Conservation (phyloP, 1,284 basidiomycete species). For the Austropuccinia psidii region DNA sequence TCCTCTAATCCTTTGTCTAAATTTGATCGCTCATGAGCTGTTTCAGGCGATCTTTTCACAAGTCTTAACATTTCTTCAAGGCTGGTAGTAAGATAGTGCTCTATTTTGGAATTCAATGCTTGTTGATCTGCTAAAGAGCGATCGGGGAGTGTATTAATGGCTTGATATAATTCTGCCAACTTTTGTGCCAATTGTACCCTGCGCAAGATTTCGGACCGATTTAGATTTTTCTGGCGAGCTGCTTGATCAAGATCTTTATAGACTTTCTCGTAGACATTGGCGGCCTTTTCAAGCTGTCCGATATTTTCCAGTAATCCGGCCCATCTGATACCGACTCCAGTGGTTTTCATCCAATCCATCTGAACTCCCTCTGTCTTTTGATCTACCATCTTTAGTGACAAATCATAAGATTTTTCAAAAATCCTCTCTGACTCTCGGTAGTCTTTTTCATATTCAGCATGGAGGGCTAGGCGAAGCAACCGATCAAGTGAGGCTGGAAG, state of each 20-base stretch:
- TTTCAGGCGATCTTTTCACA: background rate
- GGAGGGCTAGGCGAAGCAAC: no score
- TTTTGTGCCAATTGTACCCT: background rate
- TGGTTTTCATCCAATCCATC: background rate
- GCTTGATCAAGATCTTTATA: background rate
- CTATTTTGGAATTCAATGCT: no score
- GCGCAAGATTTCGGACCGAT: background rate
- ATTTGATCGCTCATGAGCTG: background rate
- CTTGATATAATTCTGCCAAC: background rate
- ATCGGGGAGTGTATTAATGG: no score
- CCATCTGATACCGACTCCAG: constrained; percentile 1
- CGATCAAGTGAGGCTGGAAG: no score
- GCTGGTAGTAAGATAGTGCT: background rate
- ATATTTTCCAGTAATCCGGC: background rate
- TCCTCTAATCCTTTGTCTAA: background rate
- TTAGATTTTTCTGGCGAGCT: background rate
- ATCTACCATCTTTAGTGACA: no score
- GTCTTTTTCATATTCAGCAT: no score
- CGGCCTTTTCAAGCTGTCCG: background rate
- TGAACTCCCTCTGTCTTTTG: no score
- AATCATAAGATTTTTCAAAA: no score
- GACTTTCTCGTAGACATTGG: background rate
- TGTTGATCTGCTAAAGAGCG: no score
- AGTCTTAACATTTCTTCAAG: background rate
- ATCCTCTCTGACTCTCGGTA: no score